Evolutionary conservation across 495 filamentous ascomycete genomes (phyloP), one percentile per base, ranked within the genome.

Genomic region (Filosporella fistucella): DNA sequence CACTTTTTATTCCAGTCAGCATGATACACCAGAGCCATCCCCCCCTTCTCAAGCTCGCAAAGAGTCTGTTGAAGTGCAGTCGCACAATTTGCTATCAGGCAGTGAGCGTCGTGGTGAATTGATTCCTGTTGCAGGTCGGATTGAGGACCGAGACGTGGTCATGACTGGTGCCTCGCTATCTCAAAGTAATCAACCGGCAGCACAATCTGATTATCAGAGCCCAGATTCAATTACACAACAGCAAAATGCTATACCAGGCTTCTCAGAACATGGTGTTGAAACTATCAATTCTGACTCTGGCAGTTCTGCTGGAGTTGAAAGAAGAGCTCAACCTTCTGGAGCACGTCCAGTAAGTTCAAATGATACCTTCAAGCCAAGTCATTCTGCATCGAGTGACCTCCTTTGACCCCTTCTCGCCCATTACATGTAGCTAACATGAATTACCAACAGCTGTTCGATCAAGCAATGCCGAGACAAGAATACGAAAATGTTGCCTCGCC

Each of bases 1-100:
- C 54, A 90, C 88, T n/a, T 91, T 93, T 65, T 95, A 96, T 68
- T 95, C 89, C 37, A 95, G 89, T 71, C 83, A 81, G 68, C 65
- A 69, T 61, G 70, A 72, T 45, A 75, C 73, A 0, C 73, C 75
- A 28, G 65, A 71, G 32, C 64, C 65, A 2, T 64, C 59, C 37
- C 60, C 61, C 43, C 59, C 66, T 8, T 65, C 69, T 13, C 68
- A 68, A 36, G 45, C 65, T 14, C 70, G 63, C 28, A 60, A 63
- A 49, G 61, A 68, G 42, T 51, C 68, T 13, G 72, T 70, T 50
- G 72, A 75, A 47, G 60, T 69, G 38, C 61, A 67, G 47, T 60
- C 68, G 61, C 64, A 63, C 38, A 61, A 63, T 47, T 55, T 46
- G 40, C 44, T 44, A 21, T 42, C 38, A n/a, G 40, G 30, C 48